Percentiles rank a stretch among this genome's conserved stretches.
phyloP scores from a whole-genome alignment of 768 basidiomycete species.

The Lactifluus piperatus region DNA sequence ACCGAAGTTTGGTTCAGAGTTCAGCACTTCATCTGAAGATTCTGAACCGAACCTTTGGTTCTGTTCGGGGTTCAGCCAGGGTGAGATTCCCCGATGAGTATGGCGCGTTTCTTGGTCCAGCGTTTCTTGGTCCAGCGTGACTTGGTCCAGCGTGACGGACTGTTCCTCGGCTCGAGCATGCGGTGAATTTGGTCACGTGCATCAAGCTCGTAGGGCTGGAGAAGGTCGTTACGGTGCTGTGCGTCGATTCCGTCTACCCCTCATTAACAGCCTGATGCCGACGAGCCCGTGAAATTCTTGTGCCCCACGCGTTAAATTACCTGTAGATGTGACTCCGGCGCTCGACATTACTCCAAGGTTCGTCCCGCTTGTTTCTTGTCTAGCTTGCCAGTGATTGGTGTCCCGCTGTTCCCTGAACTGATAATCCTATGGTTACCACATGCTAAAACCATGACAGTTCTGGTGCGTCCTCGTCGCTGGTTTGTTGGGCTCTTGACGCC shows the following conservation, averaged over 20 bases:
- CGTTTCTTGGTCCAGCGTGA: too few species aligned
- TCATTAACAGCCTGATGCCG: slow-evolving; percentile 23
- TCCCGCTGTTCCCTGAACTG: background rate
- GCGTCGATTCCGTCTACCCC: slow-evolving; percentile 22
- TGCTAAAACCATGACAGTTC: slow-evolving; percentile 29
- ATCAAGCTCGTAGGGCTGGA: slow-evolving; percentile 70
- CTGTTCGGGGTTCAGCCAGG: too few species aligned
- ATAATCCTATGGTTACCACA: background rate
- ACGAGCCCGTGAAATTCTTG: background rate
- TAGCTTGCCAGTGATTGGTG: background rate
- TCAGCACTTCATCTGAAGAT: too few species aligned
- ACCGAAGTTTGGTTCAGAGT: too few species aligned
- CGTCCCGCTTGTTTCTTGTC: slow-evolving; percentile 19
- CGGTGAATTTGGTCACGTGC: slow-evolving; percentile 92
- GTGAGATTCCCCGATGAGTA: too few species aligned
- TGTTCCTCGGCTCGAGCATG: slow-evolving; percentile 94
- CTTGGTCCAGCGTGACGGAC: slow-evolving; percentile 80
- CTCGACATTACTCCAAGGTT: slow-evolving; percentile 89
- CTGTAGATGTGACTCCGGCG: slow-evolving; percentile 74
- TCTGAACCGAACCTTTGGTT: too few species aligned
- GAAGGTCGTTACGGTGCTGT: slow-evolving; percentile 82
- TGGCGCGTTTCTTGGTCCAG: slow-evolving; percentile 92
- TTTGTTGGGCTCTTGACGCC: background rate
- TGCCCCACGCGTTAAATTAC: background rate
- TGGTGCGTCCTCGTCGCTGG: slow-evolving; percentile 32